These are phyloP conservation scores for Artemisia annua DNA, from an alignment of 129 eudicot genomes.

Conservation along the genomic window DNA sequence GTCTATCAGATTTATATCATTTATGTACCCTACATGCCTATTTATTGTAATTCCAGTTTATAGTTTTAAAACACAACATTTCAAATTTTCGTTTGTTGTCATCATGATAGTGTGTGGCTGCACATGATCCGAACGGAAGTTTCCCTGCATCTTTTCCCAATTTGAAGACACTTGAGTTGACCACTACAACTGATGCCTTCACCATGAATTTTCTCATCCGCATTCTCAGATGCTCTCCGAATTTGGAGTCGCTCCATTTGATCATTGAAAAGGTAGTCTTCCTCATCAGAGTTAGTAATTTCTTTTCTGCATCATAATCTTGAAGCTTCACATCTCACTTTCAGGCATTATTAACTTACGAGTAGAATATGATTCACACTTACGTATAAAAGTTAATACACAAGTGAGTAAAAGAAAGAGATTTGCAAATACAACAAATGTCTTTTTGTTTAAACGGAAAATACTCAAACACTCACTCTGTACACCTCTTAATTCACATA, in stretches of 20 bases:
- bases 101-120: too few species aligned
- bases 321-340: not conserved
- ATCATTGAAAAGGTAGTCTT: not conserved
- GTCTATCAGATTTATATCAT: too few species aligned
- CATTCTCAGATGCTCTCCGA: slow-evolving; percentile 11
- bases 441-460: too few species aligned
- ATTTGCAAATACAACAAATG: too few species aligned
- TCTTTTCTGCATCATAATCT: not conserved
- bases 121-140: too few species aligned
- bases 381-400: too few species aligned
- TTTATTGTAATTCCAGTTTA: not conserved
- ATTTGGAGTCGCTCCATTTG: slow-evolving; percentile 4
- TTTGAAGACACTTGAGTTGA: slow-evolving; percentile 1
- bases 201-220: slow-evolving; percentile 1
- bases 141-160: too few species aligned
- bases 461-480: too few species aligned
- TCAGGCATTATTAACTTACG: not conserved
- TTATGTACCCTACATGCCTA: not conserved
- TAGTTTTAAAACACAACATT: not conserved
- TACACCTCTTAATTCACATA: too few species aligned
- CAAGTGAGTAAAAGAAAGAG: too few species aligned
- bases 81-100: not conserved
- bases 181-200: slow-evolving; percentile 3
- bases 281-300: too few species aligned
- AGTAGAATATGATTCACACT: not conserved